Conservation (phyloP, 2,329 filamentous ascomycete genomes). For the Fusarium sarcochroum region DNA sequence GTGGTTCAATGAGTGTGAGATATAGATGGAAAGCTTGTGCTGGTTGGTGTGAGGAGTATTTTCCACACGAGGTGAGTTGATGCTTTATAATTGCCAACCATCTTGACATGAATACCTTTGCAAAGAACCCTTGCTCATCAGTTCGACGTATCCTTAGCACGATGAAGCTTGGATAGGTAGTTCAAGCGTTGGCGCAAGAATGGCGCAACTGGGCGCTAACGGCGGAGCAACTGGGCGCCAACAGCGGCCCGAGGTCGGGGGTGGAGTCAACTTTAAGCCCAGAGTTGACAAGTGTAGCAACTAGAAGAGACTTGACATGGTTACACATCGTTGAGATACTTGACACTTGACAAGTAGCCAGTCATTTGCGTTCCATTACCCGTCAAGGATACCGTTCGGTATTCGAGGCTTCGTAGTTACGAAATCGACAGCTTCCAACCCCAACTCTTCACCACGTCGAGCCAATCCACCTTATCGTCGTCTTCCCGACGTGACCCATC, state of each 20-base stretch:
- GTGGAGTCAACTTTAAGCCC: not conserved
- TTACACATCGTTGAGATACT: not conserved
- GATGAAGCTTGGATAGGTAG: not conserved
- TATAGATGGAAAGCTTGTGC: not conserved
- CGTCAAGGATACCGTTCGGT: not conserved
- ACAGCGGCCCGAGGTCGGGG: not conserved
- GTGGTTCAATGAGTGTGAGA: not conserved
- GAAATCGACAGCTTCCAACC: conserved; percentile 1
- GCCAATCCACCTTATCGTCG: not conserved
- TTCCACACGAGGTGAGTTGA: not conserved
- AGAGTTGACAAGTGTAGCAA: not conserved
- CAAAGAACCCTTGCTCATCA: too few species aligned
- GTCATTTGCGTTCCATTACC: not conserved
- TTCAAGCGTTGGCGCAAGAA: not conserved
- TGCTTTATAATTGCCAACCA: not conserved
- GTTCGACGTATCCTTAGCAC: not conserved
- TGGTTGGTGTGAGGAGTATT: not conserved
- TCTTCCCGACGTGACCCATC: not conserved
- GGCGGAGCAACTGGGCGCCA: not conserved
- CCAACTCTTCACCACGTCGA: not conserved
- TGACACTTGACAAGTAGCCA: not conserved
- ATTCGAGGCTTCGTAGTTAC: not conserved
- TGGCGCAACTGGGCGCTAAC: not conserved
- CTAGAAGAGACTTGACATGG: not conserved
- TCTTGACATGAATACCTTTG: not conserved